Conservation (phyloP, 495 filamentous ascomycete species). For the Halenospora varia region DNA sequence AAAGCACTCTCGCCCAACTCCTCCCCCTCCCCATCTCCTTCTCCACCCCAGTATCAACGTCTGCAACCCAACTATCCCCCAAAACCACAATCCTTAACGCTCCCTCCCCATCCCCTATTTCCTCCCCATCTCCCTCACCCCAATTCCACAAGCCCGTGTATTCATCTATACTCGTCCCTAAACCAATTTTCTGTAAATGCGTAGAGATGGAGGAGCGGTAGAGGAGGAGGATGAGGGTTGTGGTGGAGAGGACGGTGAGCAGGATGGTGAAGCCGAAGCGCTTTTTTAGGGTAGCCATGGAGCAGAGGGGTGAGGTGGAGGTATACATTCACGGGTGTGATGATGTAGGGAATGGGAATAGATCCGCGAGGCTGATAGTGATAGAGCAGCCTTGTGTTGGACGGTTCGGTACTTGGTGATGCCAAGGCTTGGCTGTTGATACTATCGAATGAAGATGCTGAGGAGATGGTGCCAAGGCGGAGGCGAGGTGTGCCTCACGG, state of each 20-base stretch:
- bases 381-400: too few species aligned
- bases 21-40: conserved; percentile 11
- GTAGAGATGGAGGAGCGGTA: neutral
- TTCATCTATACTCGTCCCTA: conserved; percentile 6
- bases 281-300: conserved; percentile 9
- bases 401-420: too few species aligned
- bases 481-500: too few species aligned
- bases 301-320: neutral
- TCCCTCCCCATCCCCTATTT: neutral
- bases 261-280: conserved; percentile 16
- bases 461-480: too few species aligned
- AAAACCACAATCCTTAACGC: conserved; percentile 19
- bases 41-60: neutral
- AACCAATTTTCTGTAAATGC: conserved; percentile 15
- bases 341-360: neutral
- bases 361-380: too few species aligned
- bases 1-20: conserved; percentile 26
- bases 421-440: neutral
- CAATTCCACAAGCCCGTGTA: conserved; percentile 15
- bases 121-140: conserved; percentile 4
- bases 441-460: neutral
- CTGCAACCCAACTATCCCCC: conserved; percentile 25
- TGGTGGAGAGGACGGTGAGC: conserved; percentile 12
- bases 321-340: neutral
- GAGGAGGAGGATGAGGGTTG: conserved; percentile 11